Conservation (phyloP, 2,329 filamentous ascomycete species). For the Sclerotinia sclerotiorum region DNA sequence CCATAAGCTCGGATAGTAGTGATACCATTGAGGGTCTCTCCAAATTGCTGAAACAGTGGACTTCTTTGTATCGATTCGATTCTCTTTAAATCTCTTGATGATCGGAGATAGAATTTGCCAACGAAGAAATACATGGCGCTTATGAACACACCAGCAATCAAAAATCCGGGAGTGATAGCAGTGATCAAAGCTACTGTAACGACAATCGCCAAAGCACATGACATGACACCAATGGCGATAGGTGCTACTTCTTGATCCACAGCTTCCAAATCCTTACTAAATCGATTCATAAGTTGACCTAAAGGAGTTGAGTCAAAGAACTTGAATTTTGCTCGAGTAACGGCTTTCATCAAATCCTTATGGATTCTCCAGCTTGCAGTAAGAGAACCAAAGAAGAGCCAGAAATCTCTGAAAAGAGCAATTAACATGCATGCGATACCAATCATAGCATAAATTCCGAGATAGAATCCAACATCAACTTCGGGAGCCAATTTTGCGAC, state of each 20-base stretch:
- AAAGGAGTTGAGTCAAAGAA: constrained; percentile 97
- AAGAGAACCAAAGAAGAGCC: constrained; percentile 90
- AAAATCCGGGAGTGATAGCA: constrained; percentile 83
- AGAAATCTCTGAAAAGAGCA: constrained; percentile 78
- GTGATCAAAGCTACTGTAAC: constrained; percentile 89
- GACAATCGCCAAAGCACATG: constrained; percentile 64
- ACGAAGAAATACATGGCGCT: constrained; percentile 78
- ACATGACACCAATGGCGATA: constrained; percentile 75
- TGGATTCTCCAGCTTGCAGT: constrained; percentile 86
- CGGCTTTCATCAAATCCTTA: constrained; percentile 69
- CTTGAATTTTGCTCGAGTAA: constrained; percentile 89
- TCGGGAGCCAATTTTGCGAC: constrained; percentile 44
- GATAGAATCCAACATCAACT: constrained; percentile 81
- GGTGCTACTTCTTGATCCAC: constrained; percentile 95
- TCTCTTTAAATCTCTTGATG: constrained; percentile 93
- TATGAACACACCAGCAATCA: constrained; percentile 85
- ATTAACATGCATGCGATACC: constrained; percentile 76
- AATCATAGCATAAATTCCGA: constrained; percentile 77
- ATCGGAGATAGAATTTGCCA: constrained; percentile 82
- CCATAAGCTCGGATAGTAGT: constrained; percentile 97
- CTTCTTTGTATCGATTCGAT: constrained; percentile 92
- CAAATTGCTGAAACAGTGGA: constrained; percentile 96
- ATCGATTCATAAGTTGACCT: constrained; percentile 96
- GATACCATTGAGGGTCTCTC: constrained; percentile 90
- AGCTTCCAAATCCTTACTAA: constrained; percentile 95